These are phyloP conservation scores for Grosmannia serpens DNA, from an alignment of 2,329 filamentous ascomycete genomes.

Conservation along the genomic window DNA sequence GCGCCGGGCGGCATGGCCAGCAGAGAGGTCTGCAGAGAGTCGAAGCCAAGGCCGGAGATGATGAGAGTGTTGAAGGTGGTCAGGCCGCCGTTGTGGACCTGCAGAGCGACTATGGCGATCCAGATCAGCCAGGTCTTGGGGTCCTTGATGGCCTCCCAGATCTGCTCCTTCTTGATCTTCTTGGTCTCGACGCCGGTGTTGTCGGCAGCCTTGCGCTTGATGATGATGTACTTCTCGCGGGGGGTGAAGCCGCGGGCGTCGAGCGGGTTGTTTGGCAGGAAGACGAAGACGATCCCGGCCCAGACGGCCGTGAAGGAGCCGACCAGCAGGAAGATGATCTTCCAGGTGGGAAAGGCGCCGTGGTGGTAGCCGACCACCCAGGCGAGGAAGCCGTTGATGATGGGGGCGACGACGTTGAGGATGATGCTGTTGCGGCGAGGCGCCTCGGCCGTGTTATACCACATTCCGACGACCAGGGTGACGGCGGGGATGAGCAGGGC, in stretches of 20 bases:
- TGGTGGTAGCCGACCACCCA: constrained; percentile 14
- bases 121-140: constrained; percentile 15
- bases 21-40: constrained; percentile 6
- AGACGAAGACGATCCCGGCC: constrained; percentile 13
- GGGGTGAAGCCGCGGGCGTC: constrained; percentile 6
- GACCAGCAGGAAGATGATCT: constrained; percentile 16
- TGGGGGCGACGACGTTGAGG: constrained; percentile 15
- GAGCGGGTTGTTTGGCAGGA: constrained; percentile 15
- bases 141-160: constrained; percentile 11
- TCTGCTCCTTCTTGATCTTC: constrained; percentile 12
- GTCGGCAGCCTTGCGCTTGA: constrained; percentile 14
- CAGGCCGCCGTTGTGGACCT: constrained; percentile 12
- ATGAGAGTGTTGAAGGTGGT: constrained; percentile 9
- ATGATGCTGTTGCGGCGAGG: constrained; percentile 17
- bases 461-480: constrained; percentile 13
- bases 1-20: constrained; percentile 10
- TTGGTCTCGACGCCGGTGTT: constrained; percentile 14
- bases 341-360: constrained; percentile 14
- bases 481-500: constrained; percentile 14
- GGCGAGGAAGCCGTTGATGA: constrained; percentile 15
- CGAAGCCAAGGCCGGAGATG: constrained; percentile 8
- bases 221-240: constrained; percentile 10
- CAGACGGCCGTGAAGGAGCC: constrained; percentile 14
- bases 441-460: constrained; percentile 17
- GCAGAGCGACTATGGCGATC: constrained; percentile 13